Evolutionary conservation across 1,284 basidiomycete species (phyloP).

Genomic region (Trichosporon sp.): DNA sequence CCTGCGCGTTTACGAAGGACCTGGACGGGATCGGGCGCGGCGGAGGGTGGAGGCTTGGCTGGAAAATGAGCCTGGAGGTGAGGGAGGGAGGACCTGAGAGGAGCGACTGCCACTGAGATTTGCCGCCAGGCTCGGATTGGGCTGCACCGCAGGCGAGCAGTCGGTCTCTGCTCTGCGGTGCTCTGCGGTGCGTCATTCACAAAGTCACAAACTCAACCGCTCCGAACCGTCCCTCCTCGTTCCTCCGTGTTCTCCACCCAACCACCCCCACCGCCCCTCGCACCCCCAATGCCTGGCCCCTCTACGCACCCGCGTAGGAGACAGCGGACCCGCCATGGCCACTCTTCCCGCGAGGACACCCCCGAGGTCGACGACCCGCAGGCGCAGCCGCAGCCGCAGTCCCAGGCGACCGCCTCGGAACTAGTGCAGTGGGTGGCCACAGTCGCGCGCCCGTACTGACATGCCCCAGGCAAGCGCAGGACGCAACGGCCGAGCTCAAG

Average conservation of each 20-base stretch:
- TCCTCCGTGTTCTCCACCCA: background rate
- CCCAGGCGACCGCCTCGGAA: background rate
- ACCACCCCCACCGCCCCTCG: background rate
- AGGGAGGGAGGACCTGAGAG: too few relatives aligned
- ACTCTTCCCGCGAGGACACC: slow-evolving; percentile 3
- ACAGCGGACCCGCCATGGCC: slow-evolving; percentile 1
- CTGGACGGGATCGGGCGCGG: background rate
- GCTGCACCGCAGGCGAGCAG: background rate
- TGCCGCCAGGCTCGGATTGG: background rate
- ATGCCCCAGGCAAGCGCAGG: slow-evolving; percentile 20
- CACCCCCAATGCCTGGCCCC: background rate
- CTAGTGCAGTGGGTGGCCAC: background rate
- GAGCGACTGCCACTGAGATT: slow-evolving; percentile 1
- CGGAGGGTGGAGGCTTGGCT: background rate
- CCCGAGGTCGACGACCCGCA: slow-evolving; percentile 3
- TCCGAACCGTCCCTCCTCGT: background rate
- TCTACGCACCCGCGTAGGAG: slow-evolving; percentile 5
- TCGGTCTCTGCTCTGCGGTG: background rate
- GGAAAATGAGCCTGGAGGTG: background rate
- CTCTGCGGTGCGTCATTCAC: background rate
- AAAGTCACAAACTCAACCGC: background rate
- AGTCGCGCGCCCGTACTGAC: background rate
- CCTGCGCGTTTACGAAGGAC: background rate
- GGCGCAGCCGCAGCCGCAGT: background rate
- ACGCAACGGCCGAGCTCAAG: slow-evolving; percentile 36